These are phyloP conservation scores for Xylariales sp. DNA, from an alignment of 2,329 filamentous ascomycete genomes.

Conservation along the genomic window DNA sequence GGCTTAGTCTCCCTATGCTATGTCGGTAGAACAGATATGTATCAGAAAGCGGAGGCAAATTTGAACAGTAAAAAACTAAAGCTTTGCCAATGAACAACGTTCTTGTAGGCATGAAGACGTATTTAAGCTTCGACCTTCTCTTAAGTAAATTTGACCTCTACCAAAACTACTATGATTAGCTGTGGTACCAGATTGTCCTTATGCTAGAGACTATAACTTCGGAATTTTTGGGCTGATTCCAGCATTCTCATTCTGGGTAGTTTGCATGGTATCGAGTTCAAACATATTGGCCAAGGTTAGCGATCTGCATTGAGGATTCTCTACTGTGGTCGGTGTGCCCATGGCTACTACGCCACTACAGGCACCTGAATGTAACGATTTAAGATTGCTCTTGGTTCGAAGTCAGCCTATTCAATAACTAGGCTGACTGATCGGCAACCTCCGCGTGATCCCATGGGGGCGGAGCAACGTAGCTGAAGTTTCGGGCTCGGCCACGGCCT, in stretches of 20 bases:
- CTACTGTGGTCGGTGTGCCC: background rate
- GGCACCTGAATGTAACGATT: background rate
- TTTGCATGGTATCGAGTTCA: background rate
- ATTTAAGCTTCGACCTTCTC: background rate
- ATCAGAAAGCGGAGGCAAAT: no score
- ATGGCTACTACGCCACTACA: slow-evolving; percentile 1
- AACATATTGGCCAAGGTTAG: background rate
- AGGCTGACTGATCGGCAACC: background rate
- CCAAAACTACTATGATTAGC: background rate
- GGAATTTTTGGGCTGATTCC: background rate
- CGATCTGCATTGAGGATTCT: background rate
- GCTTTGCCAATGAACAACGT: no score
- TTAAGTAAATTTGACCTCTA: background rate
- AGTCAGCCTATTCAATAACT: no score
- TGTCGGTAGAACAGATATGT: no score
- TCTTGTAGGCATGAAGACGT: background rate
- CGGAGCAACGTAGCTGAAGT: background rate
- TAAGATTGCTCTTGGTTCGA: background rate
- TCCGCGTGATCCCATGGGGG: background rate
- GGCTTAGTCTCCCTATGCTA: no score
- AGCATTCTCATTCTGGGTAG: background rate
- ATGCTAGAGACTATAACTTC: background rate
- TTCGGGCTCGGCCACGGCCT: background rate
- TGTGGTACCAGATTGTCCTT: background rate
- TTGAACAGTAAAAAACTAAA: no score